phyloP scores from a whole-genome alignment of 768 basidiomycete genomes.

The Boletus pseudopeckii region DNA sequence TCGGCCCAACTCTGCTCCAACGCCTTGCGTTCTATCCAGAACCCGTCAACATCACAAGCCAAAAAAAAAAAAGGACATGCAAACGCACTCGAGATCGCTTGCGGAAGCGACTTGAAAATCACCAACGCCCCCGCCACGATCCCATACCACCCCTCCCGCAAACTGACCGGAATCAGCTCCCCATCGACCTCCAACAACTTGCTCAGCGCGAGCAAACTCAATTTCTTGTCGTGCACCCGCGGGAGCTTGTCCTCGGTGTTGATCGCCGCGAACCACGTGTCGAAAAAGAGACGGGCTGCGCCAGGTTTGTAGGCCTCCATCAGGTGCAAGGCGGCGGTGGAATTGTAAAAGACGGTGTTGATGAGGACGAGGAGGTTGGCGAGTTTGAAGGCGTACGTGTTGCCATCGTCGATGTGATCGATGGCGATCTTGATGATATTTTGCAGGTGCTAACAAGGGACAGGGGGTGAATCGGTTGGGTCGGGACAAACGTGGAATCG shows the following conservation, averaged over 20 bases:
- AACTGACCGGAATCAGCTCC: slow-evolving; percentile 48
- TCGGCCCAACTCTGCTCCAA: slow-evolving; percentile 51
- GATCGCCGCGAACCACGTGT: slow-evolving; percentile 79
- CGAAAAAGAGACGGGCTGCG: slow-evolving; percentile 73
- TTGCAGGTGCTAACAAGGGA: slow-evolving; percentile 53
- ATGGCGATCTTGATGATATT: slow-evolving; percentile 62
- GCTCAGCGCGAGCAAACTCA: slow-evolving; percentile 73
- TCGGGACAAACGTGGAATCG: not conserved
- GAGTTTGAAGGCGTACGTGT: slow-evolving; percentile 64
- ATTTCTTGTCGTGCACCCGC: slow-evolving; percentile 88
- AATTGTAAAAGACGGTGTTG: slow-evolving; percentile 82
- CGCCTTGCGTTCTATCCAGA: slow-evolving; percentile 50
- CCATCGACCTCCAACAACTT: slow-evolving; percentile 72
- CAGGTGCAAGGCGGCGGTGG: slow-evolving; percentile 68
- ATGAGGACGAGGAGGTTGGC: slow-evolving; percentile 82
- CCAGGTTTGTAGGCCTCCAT: slow-evolving; percentile 62
- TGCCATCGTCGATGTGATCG: slow-evolving; percentile 52
- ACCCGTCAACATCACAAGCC: not conserved
- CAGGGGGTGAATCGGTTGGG: not conserved
- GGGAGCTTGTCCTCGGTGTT: slow-evolving; percentile 57
- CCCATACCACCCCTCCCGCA: slow-evolving; percentile 71
- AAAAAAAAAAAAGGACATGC: not conserved
- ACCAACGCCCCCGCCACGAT: slow-evolving; percentile 68
- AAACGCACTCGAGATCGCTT: slow-evolving; percentile 65
- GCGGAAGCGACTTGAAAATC: slow-evolving; percentile 75